Base-by-base conservation (phyloP, 1,284 basidiomycete species). In the Cryptococcus sp. region DNA sequence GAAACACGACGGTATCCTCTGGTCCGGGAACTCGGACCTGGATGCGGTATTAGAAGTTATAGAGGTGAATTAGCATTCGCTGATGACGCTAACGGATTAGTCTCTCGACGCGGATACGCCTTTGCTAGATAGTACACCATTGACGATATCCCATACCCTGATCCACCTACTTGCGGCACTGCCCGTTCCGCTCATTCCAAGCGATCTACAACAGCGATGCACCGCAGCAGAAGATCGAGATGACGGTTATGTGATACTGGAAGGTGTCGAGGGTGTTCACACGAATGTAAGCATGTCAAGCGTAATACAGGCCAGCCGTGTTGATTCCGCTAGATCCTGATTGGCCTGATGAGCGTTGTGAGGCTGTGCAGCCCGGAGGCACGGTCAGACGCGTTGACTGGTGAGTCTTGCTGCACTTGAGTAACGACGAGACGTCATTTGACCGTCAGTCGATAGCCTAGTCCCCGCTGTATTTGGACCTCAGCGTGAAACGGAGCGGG, bases 221-320 rank as follows among this genome's bases (percentile, higher is more conserved):
- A 34, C 62, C 23, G 44, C 40, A 9, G 59, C 61, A 23, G 50
- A 48, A 40, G 60, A 62, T 50, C 50, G 68, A 7, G 68, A 68
- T 49, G 66, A 63, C 13, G 69, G 67, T n/a, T 73, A 66, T 54
- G 63, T 61, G 1, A 57, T 64, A 4, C 46, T 73, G 14, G 71
- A 73, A 49, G 60, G 55, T 10, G 52, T 72, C 2, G 52, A 53
- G 4, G 53, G 61, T 31, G 63, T 66, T 14, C 52, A 67, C 32
- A 69, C 68, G 4, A 73, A 73, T 57, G 68, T 69, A 44, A 55
- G 60, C 57, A 3, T 4, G 4, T 11, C 9, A 37, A 11, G 10
- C n/a, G n/a, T n/a, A 31, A 31, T 9, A 18, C 14, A 23, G 31
- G 23, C 45, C 40, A 7, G 42, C 48, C 2, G 21, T 21, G 3